These are phyloP conservation scores for Coemansia sp. DNA, from an alignment of 192 early-diverging fungal species.

Conservation along the genomic window DNA sequence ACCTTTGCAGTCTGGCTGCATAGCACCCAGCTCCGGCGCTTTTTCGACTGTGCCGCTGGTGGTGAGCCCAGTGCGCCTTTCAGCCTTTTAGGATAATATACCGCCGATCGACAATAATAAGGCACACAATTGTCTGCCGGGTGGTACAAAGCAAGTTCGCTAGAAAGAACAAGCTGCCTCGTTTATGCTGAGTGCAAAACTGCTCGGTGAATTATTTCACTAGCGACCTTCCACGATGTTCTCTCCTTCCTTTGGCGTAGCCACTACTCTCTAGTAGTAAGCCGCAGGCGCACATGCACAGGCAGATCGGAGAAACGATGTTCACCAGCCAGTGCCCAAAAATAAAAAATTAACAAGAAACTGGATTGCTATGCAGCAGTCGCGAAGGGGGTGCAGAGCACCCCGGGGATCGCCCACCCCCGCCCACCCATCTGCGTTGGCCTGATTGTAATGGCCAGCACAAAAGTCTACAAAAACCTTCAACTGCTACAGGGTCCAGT, in stretches of 20 bases:
- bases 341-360: slow-evolving; percentile 1
- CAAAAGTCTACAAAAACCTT: slow-evolving; percentile 4
- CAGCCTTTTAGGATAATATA: not conserved
- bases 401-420: not conserved
- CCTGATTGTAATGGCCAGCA: not conserved
- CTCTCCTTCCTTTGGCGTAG: too few species aligned
- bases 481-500: slow-evolving; percentile 14
- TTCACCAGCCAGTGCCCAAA: not conserved
- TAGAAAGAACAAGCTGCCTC: not conserved
- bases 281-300: not conserved
- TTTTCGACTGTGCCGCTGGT: not conserved
- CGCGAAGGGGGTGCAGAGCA: not conserved
- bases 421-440: not conserved
- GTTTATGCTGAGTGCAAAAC: not conserved
- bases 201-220: not conserved
- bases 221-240: not conserved
- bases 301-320: not conserved
- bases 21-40: not conserved
- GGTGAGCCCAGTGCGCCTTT: not conserved
- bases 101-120: not conserved
- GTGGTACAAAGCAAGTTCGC: not conserved
- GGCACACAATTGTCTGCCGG: not conserved
- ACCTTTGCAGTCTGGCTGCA: not conserved
- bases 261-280: not conserved
- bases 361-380: not conserved